Evolutionary conservation across 2,329 filamentous ascomycete species (phyloP).

Genomic region (Cladosporium sp.): DNA sequence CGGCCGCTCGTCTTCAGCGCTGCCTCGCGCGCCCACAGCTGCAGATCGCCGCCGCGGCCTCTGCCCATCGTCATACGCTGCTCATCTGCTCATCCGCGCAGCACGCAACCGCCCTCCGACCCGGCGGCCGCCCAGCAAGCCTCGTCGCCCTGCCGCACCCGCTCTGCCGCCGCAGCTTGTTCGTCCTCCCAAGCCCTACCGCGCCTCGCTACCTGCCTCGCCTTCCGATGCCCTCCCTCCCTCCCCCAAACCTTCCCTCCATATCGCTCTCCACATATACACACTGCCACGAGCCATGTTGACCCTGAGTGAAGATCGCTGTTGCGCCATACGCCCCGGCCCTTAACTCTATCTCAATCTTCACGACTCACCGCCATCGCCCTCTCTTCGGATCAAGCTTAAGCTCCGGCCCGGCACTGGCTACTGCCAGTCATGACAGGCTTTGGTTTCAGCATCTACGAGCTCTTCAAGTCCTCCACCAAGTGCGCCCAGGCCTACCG

Average conservation of each 20-base stretch:
- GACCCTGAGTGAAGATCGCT: constrained; percentile 1
- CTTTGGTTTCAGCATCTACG: constrained; percentile 8
- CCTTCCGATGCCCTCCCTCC: not conserved
- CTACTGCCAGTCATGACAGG: constrained; percentile 1
- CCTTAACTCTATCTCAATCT: constrained; percentile 1
- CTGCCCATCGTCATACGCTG: too few species aligned
- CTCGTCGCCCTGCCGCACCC: not conserved
- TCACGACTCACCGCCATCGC: constrained; percentile 7
- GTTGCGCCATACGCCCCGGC: not conserved
- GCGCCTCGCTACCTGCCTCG: not conserved
- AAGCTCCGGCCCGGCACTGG: not conserved
- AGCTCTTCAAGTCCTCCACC: constrained; percentile 6
- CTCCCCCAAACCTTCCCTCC: not conserved
- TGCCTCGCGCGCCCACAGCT: not conserved
- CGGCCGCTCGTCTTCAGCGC: too few species aligned
- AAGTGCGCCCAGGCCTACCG: constrained; percentile 10
- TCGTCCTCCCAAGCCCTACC: not conserved
- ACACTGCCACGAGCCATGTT: constrained; percentile 1
- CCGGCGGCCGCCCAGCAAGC: not conserved
- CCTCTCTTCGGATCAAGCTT: not conserved
- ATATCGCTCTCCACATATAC: constrained; percentile 5
- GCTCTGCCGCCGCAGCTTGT: not conserved
- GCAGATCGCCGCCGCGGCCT: not conserved
- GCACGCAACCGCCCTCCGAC: too few species aligned
- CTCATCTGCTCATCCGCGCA: too few species aligned